These are phyloP conservation scores for Hemerocallis citrina DNA, from an alignment of 106 monocot species.

Conservation along the genomic window DNA sequence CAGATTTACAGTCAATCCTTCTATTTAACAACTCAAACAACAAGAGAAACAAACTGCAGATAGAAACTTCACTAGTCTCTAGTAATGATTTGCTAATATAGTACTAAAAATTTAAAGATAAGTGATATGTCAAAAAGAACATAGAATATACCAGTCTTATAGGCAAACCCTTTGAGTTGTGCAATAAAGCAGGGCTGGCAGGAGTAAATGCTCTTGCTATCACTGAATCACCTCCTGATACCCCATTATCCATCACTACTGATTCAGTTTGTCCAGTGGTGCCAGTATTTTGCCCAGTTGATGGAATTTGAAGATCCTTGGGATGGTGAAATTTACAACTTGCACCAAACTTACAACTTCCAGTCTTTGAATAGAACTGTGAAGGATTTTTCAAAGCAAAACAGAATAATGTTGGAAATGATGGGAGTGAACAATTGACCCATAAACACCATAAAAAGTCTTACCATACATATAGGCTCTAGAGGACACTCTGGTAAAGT, in stretches of 20 bases:
- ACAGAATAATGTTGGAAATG: background rate
- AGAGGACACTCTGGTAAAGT: slow-evolving; percentile 69
- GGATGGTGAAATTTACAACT: slow-evolving; percentile 91
- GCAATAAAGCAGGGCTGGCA: slow-evolving; percentile 46
- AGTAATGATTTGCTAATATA: background rate
- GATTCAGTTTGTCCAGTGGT: slow-evolving; percentile 8
- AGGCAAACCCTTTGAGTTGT: slow-evolving; percentile 93
- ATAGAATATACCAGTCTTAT: slow-evolving; percentile 48
- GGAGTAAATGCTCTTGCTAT: slow-evolving; percentile 19
- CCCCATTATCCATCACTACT: slow-evolving; percentile 4
- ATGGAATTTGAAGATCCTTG: slow-evolving; percentile 56
- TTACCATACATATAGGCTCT: slow-evolving; percentile 67
- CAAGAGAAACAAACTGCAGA: too few relatives aligned
- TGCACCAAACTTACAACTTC: slow-evolving; percentile 79
- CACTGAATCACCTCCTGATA: slow-evolving; percentile 5
- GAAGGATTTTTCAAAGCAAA: background rate
- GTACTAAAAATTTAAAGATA: background rate
- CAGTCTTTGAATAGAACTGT: slow-evolving; percentile 86
- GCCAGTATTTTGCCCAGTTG: slow-evolving; percentile 15
- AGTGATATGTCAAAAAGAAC: background rate
- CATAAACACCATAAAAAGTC: background rate
- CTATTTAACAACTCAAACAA: background rate
- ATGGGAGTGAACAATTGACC: background rate
- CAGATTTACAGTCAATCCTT: background rate
- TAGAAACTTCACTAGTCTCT: background rate